Conservation (phyloP, 2,329 filamentous ascomycete species). For the Hortaea werneckii region DNA sequence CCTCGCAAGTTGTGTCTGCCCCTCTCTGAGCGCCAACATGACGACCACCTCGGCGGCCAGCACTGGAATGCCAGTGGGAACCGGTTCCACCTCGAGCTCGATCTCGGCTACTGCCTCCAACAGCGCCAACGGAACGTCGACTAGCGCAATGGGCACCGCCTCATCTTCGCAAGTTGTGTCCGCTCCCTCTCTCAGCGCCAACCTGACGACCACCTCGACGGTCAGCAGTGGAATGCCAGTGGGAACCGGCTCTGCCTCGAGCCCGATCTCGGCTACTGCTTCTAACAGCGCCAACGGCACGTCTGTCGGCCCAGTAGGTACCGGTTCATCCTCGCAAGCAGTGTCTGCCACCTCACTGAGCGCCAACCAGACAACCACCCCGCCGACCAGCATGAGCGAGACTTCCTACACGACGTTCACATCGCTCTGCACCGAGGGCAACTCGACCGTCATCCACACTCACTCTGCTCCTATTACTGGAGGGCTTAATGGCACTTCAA, state of each 20-base stretch:
- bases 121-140: background rate
- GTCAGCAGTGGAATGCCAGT: background rate
- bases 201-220: too few relatives aligned
- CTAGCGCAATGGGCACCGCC: too few relatives aligned
- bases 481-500: background rate
- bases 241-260: background rate
- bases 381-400: background rate
- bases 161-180: too few relatives aligned
- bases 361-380: too few relatives aligned
- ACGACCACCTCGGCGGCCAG: too few relatives aligned
- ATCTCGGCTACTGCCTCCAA: background rate
- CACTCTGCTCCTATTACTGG: background rate
- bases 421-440: background rate
- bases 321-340: background rate
- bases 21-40: too few relatives aligned
- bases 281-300: background rate
- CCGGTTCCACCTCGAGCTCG: background rate
- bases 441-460: background rate
- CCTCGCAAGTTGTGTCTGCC: too few relatives aligned
- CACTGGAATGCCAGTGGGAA: background rate
- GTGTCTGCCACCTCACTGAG: too few relatives aligned
- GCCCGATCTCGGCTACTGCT: background rate
- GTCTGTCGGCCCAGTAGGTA: background rate
- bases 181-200: too few relatives aligned
- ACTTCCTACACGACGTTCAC: conserved; percentile 1